These are phyloP conservation scores for Tylopilus intermedius DNA, from an alignment of 768 basidiomycete species.

Conservation along the genomic window DNA sequence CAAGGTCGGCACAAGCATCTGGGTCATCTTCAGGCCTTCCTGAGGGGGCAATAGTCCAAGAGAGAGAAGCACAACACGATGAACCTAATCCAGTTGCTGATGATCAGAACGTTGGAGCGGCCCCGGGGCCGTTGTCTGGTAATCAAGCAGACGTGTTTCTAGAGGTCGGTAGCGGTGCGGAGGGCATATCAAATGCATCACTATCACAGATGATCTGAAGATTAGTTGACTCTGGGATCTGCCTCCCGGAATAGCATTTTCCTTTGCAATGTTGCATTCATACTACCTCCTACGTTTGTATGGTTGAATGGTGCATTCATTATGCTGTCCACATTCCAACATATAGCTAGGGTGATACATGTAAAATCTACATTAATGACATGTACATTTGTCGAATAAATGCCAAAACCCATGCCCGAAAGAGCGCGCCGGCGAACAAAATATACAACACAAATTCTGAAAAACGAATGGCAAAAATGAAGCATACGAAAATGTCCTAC, in stretches of 20 bases:
- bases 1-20: slow-evolving; percentile 3
- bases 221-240: neutral
- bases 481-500: slow-evolving; percentile 15
- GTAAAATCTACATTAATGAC: slow-evolving; percentile 29
- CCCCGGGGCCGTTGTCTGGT: neutral
- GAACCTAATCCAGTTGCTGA: neutral
- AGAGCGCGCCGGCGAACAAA: neutral
- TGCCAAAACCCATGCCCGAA: slow-evolving; percentile 11
- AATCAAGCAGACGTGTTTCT: neutral
- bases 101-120: neutral
- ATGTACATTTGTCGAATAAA: slow-evolving; percentile 13
- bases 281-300: neutral
- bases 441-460: slow-evolving; percentile 15
- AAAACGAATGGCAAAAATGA: slow-evolving; percentile 16
- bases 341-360: slow-evolving; percentile 21
- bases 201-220: neutral
- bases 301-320: slow-evolving; percentile 4
- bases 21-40: slow-evolving; percentile 1
- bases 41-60: slow-evolving; percentile 1
- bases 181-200: neutral
- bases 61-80: slow-evolving; percentile 1
- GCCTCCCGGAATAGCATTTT: neutral
- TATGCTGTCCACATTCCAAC: slow-evolving; percentile 7
- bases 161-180: slow-evolving; percentile 1
- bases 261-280: neutral